Conservation (phyloP, 2,329 filamentous ascomycete genomes). For the Neonectria faginata region DNA sequence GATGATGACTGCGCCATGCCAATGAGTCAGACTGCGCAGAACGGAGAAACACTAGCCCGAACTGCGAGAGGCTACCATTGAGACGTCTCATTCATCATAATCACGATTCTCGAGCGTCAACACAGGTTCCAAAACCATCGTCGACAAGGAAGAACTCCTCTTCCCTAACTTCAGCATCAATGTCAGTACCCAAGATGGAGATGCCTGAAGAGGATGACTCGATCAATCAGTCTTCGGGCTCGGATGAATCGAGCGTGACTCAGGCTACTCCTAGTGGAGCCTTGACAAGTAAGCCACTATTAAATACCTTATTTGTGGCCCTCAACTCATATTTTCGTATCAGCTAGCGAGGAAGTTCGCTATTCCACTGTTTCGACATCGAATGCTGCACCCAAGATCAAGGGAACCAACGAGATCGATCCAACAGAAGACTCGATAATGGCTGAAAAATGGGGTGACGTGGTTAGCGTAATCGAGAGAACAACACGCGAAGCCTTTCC, state of each 20-base stretch:
- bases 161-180: too few species aligned
- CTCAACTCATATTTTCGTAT: too few species aligned
- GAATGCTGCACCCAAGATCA: not conserved
- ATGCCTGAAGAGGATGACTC: too few species aligned
- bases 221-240: too few species aligned
- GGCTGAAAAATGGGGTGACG: slow-evolving; percentile 19
- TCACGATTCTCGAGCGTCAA: not conserved
- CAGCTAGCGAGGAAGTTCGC: not conserved
- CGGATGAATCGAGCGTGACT: too few species aligned
- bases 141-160: too few species aligned
- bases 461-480: slow-evolving; percentile 4
- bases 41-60: not conserved
- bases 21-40: not conserved
- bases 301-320: too few species aligned
- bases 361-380: not conserved
- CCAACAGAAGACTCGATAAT: not conserved
- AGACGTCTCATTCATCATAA: not conserved
- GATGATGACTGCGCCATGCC: not conserved
- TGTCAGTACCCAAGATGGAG: too few species aligned
- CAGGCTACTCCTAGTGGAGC: too few species aligned
- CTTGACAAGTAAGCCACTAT: too few species aligned
- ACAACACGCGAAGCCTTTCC: slow-evolving; percentile 14
- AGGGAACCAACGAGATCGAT: not conserved
- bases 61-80: not conserved
- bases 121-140: too few species aligned